Base-by-base conservation (phyloP, 2,329 filamentous ascomycete species). In the Penicillium brevicompactum region DNA sequence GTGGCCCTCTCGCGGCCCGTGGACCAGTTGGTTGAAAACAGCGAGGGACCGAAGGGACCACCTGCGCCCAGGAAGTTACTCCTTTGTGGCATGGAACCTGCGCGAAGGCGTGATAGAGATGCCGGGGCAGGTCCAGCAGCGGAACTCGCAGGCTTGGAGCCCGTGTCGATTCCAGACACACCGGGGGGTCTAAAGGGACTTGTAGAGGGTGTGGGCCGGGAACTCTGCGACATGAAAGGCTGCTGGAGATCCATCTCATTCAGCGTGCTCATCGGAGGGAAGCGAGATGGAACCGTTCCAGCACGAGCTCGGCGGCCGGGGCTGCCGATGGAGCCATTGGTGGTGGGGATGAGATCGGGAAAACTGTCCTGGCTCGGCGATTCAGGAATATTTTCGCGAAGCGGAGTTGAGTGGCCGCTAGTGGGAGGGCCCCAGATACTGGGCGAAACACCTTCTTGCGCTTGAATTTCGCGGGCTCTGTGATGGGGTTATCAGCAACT, bases 311-410 rank as follows among this genome's bases (percentile, higher is more conserved):
- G 87, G 62, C 94, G 86, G 46, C 86, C 84, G 66, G 89, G 82
- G 53, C 79, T 77, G 64, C 88, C 86, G 57, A 88, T 71, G 55
- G 80, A 82, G 61, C 87, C 84, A 61, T 88, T 84, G 8, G 87
- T 82, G 41, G 89, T 83, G 41, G 90, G 82, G 65, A 89, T 84
- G 71, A 96, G 91, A 74, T 96, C 92, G 55, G 94, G 92, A 67
- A 97, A 97, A 64, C 90, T 93, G 78, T 97, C 93, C 64, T 82
- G 84, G 63, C 90, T 94, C 31, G 94, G 94, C 34, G 93, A 97
- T 77, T 99, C 94, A 61, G 93, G 92, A 58, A 99, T 97, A 63
- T 93, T 97, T 79, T 97, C 94, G 69, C 94, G 91, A 49, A 99
- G 84, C 65, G 94, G 94, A 41, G 93, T 97, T 18, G 93, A 97